Evolutionary conservation across 352 stramenopile genomes (phyloP).

Genomic region (Globisporangium ultimum): DNA sequence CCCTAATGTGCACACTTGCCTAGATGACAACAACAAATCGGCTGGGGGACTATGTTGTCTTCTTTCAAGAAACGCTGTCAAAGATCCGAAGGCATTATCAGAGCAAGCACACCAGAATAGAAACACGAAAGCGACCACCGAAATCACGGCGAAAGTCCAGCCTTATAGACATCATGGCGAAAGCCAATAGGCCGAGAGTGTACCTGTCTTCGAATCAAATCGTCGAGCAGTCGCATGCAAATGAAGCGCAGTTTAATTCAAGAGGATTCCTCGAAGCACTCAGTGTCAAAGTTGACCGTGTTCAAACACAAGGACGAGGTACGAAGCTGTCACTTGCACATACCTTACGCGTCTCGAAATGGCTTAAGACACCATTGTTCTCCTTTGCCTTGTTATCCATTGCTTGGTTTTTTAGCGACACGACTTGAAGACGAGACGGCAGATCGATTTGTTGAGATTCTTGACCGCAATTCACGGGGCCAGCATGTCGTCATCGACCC

Average conservation of each 20-base stretch:
- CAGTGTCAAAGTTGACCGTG: slow-evolving; percentile 31
- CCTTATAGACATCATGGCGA: slow-evolving; percentile 24
- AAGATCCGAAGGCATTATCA: slow-evolving; percentile 49
- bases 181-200: neutral
- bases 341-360: too few relatives aligned
- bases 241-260: slow-evolving; percentile 8
- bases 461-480: slow-evolving; percentile 43
- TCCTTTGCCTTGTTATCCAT: too few relatives aligned
- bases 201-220: slow-evolving; percentile 12
- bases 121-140: slow-evolving; percentile 22
- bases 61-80: slow-evolving; percentile 67
- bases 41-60: slow-evolving; percentile 66
- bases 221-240: slow-evolving; percentile 6
- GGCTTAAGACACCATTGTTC: too few relatives aligned
- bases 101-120: slow-evolving; percentile 29
- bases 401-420: neutral
- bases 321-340: neutral
- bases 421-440: slow-evolving; percentile 21
- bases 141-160: slow-evolving; percentile 30
- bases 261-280: slow-evolving; percentile 9
- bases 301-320: slow-evolving; percentile 24
- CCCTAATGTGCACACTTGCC: neutral
- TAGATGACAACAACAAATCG: slow-evolving; percentile 74
- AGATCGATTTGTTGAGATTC: slow-evolving; percentile 56
- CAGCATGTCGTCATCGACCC: slow-evolving; percentile 57